Base-by-base conservation (phyloP, 129 eudicot species). In the Arctium lappa region DNA sequence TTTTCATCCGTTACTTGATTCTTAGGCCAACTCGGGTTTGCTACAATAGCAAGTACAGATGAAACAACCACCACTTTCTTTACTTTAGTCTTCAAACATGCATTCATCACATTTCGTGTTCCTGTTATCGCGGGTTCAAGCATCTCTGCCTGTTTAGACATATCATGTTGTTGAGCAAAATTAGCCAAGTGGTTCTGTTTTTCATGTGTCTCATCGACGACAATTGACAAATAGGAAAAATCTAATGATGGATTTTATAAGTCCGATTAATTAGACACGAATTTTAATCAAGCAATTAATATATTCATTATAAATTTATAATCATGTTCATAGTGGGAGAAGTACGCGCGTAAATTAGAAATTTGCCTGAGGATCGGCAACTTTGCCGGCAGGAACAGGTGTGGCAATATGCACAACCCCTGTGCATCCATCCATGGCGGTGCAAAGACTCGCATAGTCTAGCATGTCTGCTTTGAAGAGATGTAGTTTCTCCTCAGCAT, bases 331-430 rank as follows among this genome's bases (percentile, higher is more conserved):
- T 48, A 48, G 4, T 10, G 53, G 13, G 12, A 10, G 53, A 44
- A 44, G 13, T 44, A 44, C 0, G 6, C 0, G 8, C 30, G 16
- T 5, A n/a, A 73, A 22, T 22, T 22, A 22, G 27, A 32, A 44
- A 30, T 81, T 87, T 76, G 76, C 90, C 90, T 80, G 80, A 31
- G 87, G 87, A 73, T 84, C 66, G 5, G 74, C 65, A 44, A 84
- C 80, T 60, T 38, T 80, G 6, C 76, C 44, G 0, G 79, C 73
- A 31, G 88, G 83, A 73, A 87, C 88, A 3, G 90, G 90, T 5
- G 78, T 72, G 73, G 90, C 88, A 39, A 84, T 70, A 56, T 87
- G 90, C 22, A 84, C 38, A 73, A 87, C 88, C 1, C 86, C 88
- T 0, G 78, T 50, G 70, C 90, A 87, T 30, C 90, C 86, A 15